phyloP scores from a whole-genome alignment of 2,329 filamentous ascomycete species.

The Pseudopyrenochaeta lycopersici region DNA sequence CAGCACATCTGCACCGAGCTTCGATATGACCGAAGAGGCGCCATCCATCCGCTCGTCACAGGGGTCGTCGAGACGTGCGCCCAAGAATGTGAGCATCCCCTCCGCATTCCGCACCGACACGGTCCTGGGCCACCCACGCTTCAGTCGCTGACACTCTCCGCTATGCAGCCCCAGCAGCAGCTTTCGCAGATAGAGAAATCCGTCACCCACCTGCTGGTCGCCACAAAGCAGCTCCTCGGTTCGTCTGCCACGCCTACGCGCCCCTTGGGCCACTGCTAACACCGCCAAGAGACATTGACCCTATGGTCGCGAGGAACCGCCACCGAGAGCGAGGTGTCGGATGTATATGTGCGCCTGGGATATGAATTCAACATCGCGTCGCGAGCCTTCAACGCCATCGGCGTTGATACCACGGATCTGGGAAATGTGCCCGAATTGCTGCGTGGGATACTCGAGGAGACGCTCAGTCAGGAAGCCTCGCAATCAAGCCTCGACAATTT shows the following conservation, averaged over 20 bases:
- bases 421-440: slow-evolving; percentile 94
- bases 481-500: slow-evolving; percentile 93
- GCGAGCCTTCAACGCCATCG: slow-evolving; percentile 94
- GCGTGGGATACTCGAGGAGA: slow-evolving; percentile 91
- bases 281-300: slow-evolving; percentile 78
- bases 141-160: slow-evolving; percentile 25
- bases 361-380: slow-evolving; percentile 99
- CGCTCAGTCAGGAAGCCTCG: slow-evolving; percentile 94
- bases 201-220: slow-evolving; percentile 89
- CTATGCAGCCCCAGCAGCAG: slow-evolving; percentile 70
- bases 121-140: slow-evolving; percentile 2
- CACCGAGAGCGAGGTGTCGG: slow-evolving; percentile 93
- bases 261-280: slow-evolving; percentile 20
- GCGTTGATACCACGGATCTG: slow-evolving; percentile 91
- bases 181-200: slow-evolving; percentile 99
- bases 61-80: slow-evolving; percentile 57
- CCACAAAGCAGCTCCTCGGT: slow-evolving; percentile 89
- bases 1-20: slow-evolving; percentile 23
- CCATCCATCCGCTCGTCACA: slow-evolving; percentile 41
- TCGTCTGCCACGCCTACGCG: slow-evolving; percentile 15
- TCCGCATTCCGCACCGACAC: slow-evolving; percentile 13
- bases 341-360: slow-evolving; percentile 95
- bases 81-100: slow-evolving; percentile 46
- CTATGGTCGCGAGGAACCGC: slow-evolving; percentile 95
- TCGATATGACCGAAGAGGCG: slow-evolving; percentile 37